Evolutionary conservation across 2,329 filamentous ascomycete species (phyloP).

Genomic region (Xylariomycetidae sp.): DNA sequence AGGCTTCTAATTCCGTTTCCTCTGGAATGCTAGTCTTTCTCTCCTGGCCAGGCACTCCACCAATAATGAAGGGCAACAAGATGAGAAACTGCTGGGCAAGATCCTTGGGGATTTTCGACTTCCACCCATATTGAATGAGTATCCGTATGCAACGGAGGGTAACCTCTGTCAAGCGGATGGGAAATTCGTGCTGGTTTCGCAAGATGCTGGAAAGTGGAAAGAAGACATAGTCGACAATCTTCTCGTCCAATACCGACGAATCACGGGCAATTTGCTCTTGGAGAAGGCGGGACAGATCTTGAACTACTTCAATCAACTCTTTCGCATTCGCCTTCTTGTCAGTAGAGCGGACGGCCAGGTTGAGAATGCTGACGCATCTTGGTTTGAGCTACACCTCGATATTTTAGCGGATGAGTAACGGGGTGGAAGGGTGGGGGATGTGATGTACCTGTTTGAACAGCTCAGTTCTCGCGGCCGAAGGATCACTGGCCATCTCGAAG

Average conservation of each 20-base stretch:
- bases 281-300: slow-evolving; percentile 43
- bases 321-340: slow-evolving; percentile 36
- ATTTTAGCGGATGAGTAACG: slow-evolving; percentile 4
- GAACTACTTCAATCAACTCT: slow-evolving; percentile 41
- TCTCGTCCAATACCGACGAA: slow-evolving; percentile 61
- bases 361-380: slow-evolving; percentile 55
- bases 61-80: slow-evolving; percentile 75
- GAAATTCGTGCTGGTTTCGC: slow-evolving; percentile 66
- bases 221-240: slow-evolving; percentile 90
- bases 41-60: slow-evolving; percentile 59
- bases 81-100: slow-evolving; percentile 82
- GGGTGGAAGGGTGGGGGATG: slow-evolving; percentile 4
- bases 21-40: slow-evolving; percentile 52
- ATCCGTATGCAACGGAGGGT: slow-evolving; percentile 70
- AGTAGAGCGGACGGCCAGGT: slow-evolving; percentile 47
- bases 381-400: slow-evolving; percentile 51
- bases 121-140: slow-evolving; percentile 77
- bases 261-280: slow-evolving; percentile 38
- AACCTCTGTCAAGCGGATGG: slow-evolving; percentile 68
- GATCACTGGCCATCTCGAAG: slow-evolving; percentile 18
- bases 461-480: slow-evolving; percentile 20
- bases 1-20: slow-evolving; percentile 69
- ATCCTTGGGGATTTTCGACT: slow-evolving; percentile 61
- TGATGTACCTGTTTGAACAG: slow-evolving; percentile 27
- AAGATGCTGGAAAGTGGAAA: slow-evolving; percentile 88